A percentile compares a stretch with the other conserved stretches of the same genome.
These are phyloP conservation scores for Penicillium herquei DNA, from an alignment of 495 filamentous ascomycete species.

Conservation along the genomic window DNA sequence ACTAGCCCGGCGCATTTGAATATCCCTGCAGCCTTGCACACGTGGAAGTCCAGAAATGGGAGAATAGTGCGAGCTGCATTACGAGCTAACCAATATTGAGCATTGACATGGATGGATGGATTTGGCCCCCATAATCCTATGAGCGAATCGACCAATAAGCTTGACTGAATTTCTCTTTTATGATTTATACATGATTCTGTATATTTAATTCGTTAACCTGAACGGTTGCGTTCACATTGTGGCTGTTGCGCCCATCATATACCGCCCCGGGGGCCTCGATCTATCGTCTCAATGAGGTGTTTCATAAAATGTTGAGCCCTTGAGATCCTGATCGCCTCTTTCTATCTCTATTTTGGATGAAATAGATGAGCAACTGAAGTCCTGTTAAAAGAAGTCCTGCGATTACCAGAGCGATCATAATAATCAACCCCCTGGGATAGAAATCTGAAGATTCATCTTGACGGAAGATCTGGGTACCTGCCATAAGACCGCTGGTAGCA, in stretches of 20 bases:
- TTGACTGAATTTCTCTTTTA: no score
- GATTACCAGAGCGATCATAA: constrained; percentile 23
- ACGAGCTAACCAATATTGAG: background rate
- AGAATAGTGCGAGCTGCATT: background rate
- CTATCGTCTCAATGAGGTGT: background rate
- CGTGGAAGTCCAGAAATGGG: no score
- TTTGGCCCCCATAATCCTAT: no score
- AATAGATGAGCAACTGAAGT: constrained; percentile 10
- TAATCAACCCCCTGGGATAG: constrained; percentile 22
- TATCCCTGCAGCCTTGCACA: no score
- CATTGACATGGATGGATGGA: no score
- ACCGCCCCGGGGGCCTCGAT: background rate
- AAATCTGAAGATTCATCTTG: constrained; percentile 17
- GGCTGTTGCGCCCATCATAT: background rate
- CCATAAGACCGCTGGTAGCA: constrained; percentile 30
- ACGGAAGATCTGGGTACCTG: constrained; percentile 32
- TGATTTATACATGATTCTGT: no score
- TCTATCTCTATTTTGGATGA: background rate
- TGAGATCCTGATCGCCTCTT: background rate
- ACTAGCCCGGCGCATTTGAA: no score
- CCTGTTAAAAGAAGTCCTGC: constrained; percentile 14
- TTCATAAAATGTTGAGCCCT: constrained; percentile 1
- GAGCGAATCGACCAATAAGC: no score
- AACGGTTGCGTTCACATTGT: background rate
- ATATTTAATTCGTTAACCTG: no score